Evolutionary conservation across 495 filamentous ascomycete genomes (phyloP), one percentile per base, ranked within the genome.

Genomic region (Neurospora intermedia): DNA sequence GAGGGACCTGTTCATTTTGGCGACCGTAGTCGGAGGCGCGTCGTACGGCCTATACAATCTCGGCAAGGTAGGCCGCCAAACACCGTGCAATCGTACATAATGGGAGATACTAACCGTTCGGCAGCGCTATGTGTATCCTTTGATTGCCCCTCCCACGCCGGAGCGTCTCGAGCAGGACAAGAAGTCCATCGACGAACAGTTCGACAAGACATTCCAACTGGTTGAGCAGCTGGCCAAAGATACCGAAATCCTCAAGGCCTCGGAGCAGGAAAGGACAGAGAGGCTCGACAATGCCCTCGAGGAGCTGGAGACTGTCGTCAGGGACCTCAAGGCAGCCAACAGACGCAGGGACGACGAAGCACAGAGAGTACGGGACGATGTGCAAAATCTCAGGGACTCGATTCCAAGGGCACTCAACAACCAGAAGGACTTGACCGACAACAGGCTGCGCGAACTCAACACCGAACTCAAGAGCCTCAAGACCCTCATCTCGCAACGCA

Each of bases 1-100:
- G 96, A 88, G 96, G 69, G 96, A 99, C 77, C 98, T 93, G 92
- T 99, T 98, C 80, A 97, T 98, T 76, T 93, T 97, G 92, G 94
- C 94, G 10, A 98, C 94, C 0, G 91, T 97, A 10, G 90, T 95
- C 74, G 91, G 92, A 54, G 93, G 93, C 46, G 90, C 96, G 5
- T 87, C 92, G 9, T 97, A 96, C 77, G 94, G 93, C 3, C 80
- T 96, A n/a, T 98, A 94, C 79, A 88, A 89, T 76, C 87, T 97
- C 11, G 90, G 93, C 73, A 97, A 97, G 88, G 92, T 92, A 80
- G 13, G 77, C 11, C 41, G 20, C 6, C 9, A 7, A 38, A 69
- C 15, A 41, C n/a, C n/a, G 41, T 46, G 46, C 2, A 0, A 18
- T 10, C n/a, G 11, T 72, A 62, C 70, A 11, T 43, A 0, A 20